Base-by-base conservation (phyloP, 2,329 filamentous ascomycete genomes). In the Penicillium oxalicum region DNA sequence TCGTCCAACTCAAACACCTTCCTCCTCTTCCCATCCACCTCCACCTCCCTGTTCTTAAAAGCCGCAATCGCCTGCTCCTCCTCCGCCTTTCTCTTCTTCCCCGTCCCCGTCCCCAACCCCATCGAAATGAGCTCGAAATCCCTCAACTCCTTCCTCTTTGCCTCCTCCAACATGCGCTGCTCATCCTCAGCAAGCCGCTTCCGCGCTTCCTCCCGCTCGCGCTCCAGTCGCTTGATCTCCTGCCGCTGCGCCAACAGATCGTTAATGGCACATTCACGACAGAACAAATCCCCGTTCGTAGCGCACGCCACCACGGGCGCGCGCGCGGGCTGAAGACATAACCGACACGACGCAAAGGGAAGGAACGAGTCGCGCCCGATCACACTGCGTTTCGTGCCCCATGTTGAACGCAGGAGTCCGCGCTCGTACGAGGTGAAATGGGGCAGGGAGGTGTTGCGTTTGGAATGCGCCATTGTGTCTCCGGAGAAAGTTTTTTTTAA, bases 381-480 rank as follows among this genome's bases (percentile, higher is more conserved):
- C 45, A 89, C 87, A n/a, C 90, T 89, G 44, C 86, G 83, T 57
- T 85, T 87, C 7, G 85, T 82, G 58, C 85, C 83, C 90, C 93
- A 97, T 58, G 83, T 82, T 13, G 81, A 80, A 62, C 90, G 88
- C 51, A 95, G 86, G 43, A 91, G 80, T 44, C 81, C 80, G 57
- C 93, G 85, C 73, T 97, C 93, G 72, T 96, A 83, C 25, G 89
- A 84, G 32, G 93, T 97, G 76, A 97, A 97, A 70, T 96, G 90
- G 37, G 90, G 84, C 39, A 91, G 83, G 39, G 88, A 91, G 39
- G 90, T 95, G 73, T 96, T 95, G 61, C 89, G 83, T 74, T 95
- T 95, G 65, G 71, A 74, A 55, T 74, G 71, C 7, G 71, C 70
- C 71, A 74, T 74, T 51, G 36, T 51, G 28, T 7, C 12, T 45